Evolutionary conservation across 169 alveolate species (phyloP), one percentile per base, ranked within the genome.

Genomic region (Plasmodium ovale): DNA sequence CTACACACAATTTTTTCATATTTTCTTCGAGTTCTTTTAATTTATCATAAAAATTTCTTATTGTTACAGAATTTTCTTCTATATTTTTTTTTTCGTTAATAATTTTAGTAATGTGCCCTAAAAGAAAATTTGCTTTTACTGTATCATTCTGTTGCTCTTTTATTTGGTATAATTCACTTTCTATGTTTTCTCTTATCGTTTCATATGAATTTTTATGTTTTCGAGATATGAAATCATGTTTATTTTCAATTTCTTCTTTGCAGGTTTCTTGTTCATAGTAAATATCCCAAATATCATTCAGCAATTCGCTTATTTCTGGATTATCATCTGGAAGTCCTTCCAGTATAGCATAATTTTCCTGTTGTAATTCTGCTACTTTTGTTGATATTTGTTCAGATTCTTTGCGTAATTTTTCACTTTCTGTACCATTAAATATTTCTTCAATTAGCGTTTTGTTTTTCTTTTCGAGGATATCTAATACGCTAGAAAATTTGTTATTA

Each of bases 91-190:
- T 25, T n/a, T 65, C 33, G 7, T 9, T 35, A 2, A n/a, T 65
- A 0, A 65, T 65, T 0, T 65, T 65, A 1, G 2, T 0, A 33
- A 65, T 65, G 12, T 31, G 25, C 27, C 7, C 2, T 47, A 65
- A n/a, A 65, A 31, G 19, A 1, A 65, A 65, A 14, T n/a, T 4
- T 65, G 51, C 73, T 37, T 65, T 65, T 35, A 37, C 0, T 65
- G 54, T 12, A 47, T 37, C 9, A 49, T 65, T 65, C 35, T n/a
- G 59, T 31, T 0, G 73, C 1, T 9, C 0, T 10, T 14, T 47
- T 35, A 27, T 31, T 10, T 35, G 3, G 35, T 10, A 16, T 16
- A 65, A 65, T 31, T 37, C 3, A 4, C 0, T 6, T 21, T 65
- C 39, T 19, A 5, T 33, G 9, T 0, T 3, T 31, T 27, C 1